Evolutionary conservation across 2,329 filamentous ascomycete species (phyloP).

Genomic region (Calonectria pseudoreteaudii): DNA sequence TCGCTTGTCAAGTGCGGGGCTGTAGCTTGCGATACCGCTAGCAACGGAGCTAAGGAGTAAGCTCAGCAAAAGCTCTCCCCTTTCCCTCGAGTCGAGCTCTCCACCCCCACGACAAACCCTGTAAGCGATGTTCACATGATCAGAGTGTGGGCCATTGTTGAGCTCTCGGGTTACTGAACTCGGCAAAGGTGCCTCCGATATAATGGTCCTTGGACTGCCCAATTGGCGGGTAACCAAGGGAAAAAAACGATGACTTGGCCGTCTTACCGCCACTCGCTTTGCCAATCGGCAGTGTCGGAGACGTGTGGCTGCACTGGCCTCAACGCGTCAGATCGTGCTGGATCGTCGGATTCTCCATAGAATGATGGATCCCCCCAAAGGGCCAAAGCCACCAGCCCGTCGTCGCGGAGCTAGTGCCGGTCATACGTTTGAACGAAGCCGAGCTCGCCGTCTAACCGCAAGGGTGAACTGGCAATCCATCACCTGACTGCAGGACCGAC

Average conservation of each 20-base stretch:
- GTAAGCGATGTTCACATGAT: neutral
- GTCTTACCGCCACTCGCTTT: neutral
- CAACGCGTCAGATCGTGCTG: neutral
- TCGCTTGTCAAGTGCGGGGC: neutral
- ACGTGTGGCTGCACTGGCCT: neutral
- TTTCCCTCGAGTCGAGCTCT: neutral
- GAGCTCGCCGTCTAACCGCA: neutral
- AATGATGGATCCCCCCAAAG: neutral
- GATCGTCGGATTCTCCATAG: neutral
- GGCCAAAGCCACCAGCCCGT: no score
- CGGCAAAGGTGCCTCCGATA: neutral
- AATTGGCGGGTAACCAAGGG: neutral
- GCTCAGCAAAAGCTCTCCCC: neutral
- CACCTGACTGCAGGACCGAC: neutral
- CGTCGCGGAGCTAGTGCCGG: neutral
- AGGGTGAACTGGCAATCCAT: neutral
- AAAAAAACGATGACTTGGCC: neutral
- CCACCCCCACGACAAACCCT: slow-evolving; percentile 6
- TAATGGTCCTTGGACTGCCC: no score
- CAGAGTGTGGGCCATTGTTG: neutral
- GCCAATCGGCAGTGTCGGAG: neutral
- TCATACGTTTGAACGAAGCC: neutral
- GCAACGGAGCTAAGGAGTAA: neutral
- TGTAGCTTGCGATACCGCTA: neutral
- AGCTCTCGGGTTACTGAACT: slow-evolving; percentile 1